Evolutionary conservation across 176 grass and related monocot species (phyloP).

Genomic region (Aegilops sharonensis): DNA sequence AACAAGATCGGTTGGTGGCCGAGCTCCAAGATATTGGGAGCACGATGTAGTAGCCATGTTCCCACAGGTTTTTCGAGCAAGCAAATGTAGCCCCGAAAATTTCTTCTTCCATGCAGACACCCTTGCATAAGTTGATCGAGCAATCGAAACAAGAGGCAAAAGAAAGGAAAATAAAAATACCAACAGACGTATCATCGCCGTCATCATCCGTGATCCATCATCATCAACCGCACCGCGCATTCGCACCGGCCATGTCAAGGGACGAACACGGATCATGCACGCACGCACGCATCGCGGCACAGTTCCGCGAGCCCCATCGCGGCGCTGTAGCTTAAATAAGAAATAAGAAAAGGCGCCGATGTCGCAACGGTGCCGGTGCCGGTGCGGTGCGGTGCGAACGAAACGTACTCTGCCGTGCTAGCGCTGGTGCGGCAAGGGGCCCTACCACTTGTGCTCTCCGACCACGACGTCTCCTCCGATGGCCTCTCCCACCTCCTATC

Average conservation of each 20-base stretch:
- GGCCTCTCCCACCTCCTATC: background rate
- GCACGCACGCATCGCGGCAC: background rate
- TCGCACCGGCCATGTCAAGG: background rate
- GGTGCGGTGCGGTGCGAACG: background rate
- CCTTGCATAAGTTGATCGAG: too few relatives aligned
- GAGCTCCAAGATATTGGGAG: background rate
- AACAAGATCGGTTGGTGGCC: background rate
- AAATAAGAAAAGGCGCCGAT: background rate
- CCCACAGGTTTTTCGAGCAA: background rate
- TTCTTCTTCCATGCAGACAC: background rate
- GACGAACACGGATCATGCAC: background rate
- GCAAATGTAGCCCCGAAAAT: background rate
- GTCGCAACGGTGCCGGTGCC: background rate
- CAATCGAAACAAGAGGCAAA: too few relatives aligned
- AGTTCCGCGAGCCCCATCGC: background rate
- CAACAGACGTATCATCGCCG: background rate
- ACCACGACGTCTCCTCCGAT: constrained; percentile 8
- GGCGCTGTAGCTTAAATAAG: background rate
- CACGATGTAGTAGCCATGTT: background rate
- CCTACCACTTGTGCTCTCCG: background rate
- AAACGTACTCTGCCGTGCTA: background rate
- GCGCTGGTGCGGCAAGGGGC: background rate
- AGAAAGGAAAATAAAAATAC: too few relatives aligned
- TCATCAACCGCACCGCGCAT: background rate
- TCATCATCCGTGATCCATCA: background rate